phyloP scores from a whole-genome alignment of 345 rosid genomes.

The Citrus sp. region DNA sequence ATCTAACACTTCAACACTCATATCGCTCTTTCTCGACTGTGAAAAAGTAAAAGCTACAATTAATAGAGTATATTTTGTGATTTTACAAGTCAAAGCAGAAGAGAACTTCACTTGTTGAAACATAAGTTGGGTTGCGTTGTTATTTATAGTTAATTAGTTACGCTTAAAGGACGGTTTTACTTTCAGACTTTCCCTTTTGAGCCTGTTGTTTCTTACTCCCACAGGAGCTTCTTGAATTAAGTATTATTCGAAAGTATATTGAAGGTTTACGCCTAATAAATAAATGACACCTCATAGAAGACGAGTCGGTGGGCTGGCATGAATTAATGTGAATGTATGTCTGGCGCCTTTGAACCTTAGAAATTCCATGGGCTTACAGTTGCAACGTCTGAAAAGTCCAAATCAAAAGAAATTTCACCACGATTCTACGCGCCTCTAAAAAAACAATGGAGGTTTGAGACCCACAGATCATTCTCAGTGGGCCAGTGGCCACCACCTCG shows the following conservation, averaged over 20 bases:
- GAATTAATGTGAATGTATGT: background rate
- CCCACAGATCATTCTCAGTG: background rate
- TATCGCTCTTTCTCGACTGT: background rate
- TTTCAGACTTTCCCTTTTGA: too few species aligned
- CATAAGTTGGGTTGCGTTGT: background rate
- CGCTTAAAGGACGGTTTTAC: background rate
- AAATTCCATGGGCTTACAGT: background rate
- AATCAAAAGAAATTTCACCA: background rate
- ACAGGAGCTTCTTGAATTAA: background rate
- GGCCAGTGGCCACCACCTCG: too few species aligned
- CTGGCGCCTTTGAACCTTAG: background rate
- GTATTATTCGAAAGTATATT: too few species aligned
- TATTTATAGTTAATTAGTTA: conserved; percentile 1
- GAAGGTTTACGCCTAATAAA: too few species aligned
- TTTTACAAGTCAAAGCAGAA: too few species aligned
- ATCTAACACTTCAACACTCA: conserved; percentile 44
- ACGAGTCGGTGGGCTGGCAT: background rate
- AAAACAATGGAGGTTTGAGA: background rate
- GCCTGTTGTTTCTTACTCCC: too few species aligned
- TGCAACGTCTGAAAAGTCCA: too few species aligned
- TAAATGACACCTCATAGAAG: too few species aligned
- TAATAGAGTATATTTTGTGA: too few species aligned
- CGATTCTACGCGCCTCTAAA: background rate
- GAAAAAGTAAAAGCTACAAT: too few species aligned
- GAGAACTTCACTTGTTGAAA: background rate